A percentile compares a stretch with the other conserved stretches of the same genome.
Evolutionary conservation across 805 yeast species (phyloP).

Genomic region (Wickerhamomyces alni): DNA sequence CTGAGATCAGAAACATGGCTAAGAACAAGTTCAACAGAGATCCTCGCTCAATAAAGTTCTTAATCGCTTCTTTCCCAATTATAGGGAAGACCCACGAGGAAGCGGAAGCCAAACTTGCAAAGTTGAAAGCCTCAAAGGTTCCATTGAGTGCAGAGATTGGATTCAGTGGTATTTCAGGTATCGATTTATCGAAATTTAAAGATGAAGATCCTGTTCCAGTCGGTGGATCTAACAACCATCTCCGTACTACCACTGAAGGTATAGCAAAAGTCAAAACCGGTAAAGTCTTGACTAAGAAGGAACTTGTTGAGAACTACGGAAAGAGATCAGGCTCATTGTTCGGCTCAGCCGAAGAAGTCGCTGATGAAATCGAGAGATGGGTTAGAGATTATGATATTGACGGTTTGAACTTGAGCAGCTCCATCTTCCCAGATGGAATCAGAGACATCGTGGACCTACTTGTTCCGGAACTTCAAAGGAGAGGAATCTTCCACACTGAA

Average conservation of each 20-base stretch:
- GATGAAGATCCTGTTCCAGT: conserved; percentile 23
- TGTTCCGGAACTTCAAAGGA: conserved; percentile 31
- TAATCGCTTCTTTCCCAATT: conserved; percentile 28
- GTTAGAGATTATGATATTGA: conserved; percentile 34
- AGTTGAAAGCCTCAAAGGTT: conserved; percentile 25
- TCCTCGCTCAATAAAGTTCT: conserved; percentile 29
- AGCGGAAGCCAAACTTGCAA: conserved; percentile 27
- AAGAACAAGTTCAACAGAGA: conserved; percentile 29
- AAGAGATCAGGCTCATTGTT: conserved; percentile 28
- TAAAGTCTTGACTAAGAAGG: conserved; percentile 25
- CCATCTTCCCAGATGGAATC: conserved; percentile 31
- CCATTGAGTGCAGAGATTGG: conserved; percentile 33
- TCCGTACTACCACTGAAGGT: not conserved
- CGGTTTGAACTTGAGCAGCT: conserved; percentile 37
- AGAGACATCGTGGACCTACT: conserved; percentile 33
- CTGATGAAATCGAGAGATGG: conserved; percentile 35
- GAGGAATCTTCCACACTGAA: conserved; percentile 32
- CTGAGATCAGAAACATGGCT: conserved; percentile 27
- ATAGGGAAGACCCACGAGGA: conserved; percentile 33
- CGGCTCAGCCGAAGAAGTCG: conserved; percentile 32
- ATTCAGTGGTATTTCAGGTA: conserved; percentile 37
- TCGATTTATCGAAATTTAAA: conserved; percentile 28
- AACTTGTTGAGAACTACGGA: conserved; percentile 23
- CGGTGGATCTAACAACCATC: not conserved
- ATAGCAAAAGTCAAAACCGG: conserved; percentile 21